Evolutionary conservation across 768 basidiomycete genomes (phyloP).

Genomic region (Pisolithus orientalis): DNA sequence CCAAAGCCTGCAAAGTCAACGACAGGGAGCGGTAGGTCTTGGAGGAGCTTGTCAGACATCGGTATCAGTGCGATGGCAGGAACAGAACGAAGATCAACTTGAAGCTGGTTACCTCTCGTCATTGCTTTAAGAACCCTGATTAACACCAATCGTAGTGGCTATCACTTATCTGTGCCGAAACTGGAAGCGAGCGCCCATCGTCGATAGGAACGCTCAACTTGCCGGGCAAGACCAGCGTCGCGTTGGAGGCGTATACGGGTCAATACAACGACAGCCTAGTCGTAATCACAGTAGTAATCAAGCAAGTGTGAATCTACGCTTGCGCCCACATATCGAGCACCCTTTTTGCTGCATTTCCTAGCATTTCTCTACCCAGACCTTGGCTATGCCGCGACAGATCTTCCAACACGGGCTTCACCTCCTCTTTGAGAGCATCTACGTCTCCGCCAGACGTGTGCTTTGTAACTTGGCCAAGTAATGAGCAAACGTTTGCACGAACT

Average conservation of each 20-base stretch:
- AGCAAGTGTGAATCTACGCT: conserved; percentile 1
- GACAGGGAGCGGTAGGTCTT: conserved; percentile 4
- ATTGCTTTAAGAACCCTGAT: too few species aligned
- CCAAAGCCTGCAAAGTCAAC: conserved; percentile 10
- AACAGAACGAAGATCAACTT: background rate
- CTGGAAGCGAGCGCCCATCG: background rate
- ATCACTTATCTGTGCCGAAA: too few species aligned
- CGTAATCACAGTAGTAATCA: background rate
- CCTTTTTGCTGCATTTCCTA: conserved; percentile 34
- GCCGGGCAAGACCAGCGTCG: background rate
- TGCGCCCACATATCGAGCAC: conserved; percentile 37
- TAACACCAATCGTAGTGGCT: too few species aligned
- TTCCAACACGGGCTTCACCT: conserved; percentile 44
- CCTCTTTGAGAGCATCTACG: conserved; percentile 44
- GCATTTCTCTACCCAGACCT: conserved; percentile 30
- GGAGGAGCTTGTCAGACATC: background rate
- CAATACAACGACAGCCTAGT: too few species aligned
- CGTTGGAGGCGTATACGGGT: too few species aligned
- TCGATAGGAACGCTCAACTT: background rate
- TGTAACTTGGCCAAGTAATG: conserved; percentile 60
- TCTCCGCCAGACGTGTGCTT: conserved; percentile 45
- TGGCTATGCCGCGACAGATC: conserved; percentile 34
- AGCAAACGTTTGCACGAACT: conserved; percentile 71
- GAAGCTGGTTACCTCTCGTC: background rate
- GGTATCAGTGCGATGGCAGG: background rate